Percentiles rank a stretch among this genome's conserved stretches.
Evolutionary conservation across 257 asterid genomes (phyloP).

Genomic region (Handroanthus guayacan): DNA sequence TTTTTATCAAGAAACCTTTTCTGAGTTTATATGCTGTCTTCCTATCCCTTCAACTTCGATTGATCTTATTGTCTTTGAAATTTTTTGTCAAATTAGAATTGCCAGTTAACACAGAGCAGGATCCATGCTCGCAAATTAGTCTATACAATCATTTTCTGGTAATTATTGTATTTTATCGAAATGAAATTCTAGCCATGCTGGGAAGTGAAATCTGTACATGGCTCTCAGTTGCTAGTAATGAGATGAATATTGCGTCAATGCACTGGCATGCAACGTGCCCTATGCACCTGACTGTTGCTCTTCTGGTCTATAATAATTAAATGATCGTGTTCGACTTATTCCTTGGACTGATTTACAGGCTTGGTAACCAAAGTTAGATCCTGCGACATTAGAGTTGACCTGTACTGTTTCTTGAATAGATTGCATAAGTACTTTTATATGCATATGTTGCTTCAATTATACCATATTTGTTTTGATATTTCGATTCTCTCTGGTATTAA

Average conservation of each 20-base stretch:
- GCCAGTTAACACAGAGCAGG: neutral
- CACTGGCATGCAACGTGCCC: neutral
- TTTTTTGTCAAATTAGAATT: neutral
- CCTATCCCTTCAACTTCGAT: neutral
- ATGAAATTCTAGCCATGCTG: neutral
- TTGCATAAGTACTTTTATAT: neutral
- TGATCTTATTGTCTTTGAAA: conserved; percentile 5
- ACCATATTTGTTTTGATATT: neutral
- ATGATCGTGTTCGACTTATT: neutral
- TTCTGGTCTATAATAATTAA: conserved; percentile 7
- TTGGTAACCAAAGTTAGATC: conserved; percentile 23
- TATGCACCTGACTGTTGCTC: conserved; percentile 1
- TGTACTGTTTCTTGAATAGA: conserved; percentile 5
- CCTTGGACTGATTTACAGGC: conserved; percentile 22
- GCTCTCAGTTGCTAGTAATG: neutral
- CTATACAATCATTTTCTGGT: neutral
- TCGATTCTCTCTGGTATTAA: neutral
- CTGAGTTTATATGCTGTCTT: conserved; percentile 20
- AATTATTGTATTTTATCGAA: neutral
- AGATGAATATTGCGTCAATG: conserved; percentile 3
- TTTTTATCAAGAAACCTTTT: conserved; percentile 17
- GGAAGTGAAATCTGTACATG: neutral
- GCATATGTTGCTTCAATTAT: neutral
- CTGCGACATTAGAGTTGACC: conserved; percentile 8
- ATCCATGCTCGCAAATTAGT: neutral